Evolutionary conservation across 2,329 filamentous ascomycete genomes (phyloP).

Genomic region (Clarireedia paspali): DNA sequence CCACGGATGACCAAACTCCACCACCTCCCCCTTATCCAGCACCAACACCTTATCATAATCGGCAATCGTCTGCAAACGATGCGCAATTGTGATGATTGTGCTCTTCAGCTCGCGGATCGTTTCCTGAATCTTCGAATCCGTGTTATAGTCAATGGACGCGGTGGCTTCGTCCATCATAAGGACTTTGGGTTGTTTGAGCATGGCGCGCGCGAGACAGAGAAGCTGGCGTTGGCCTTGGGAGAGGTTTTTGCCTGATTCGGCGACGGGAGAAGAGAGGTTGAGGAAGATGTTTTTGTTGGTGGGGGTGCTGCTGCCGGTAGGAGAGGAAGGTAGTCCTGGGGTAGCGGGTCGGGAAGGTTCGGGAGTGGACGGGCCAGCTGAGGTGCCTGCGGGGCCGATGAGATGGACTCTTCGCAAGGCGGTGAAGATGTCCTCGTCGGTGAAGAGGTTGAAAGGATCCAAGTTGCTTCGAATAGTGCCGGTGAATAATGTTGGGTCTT

Average conservation of each 20-base stretch:
- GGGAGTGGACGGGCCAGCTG: conserved; percentile 27
- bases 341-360: conserved; percentile 25
- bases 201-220: conserved; percentile 82
- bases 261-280: conserved; percentile 74
- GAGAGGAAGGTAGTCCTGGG: conserved; percentile 19
- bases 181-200: conserved; percentile 85
- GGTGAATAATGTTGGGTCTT: conserved; percentile 91
- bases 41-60: conserved; percentile 98
- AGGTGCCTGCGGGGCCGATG: conserved; percentile 46
- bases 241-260: conserved; percentile 87
- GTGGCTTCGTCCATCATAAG: conserved; percentile 99
- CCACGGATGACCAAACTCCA: conserved; percentile 88
- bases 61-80: conserved; percentile 91
- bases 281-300: conserved; percentile 95
- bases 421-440: conserved; percentile 82
- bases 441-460: conserved; percentile 84
- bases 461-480: conserved; percentile 89
- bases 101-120: conserved; percentile 89
- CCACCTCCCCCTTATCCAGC: conserved; percentile 77
- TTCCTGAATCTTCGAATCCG: conserved; percentile 91
- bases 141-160: conserved; percentile 93
- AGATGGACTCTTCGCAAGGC: conserved; percentile 84
- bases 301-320: conserved; percentile 26
- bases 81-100: conserved; percentile 94
- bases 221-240: conserved; percentile 95